Percentiles rank a stretch among this genome's conserved stretches.
These are phyloP conservation scores for Phoenix dactylifera DNA, from an alignment of 176 grass and related monocot genomes.

Conservation along the genomic window DNA sequence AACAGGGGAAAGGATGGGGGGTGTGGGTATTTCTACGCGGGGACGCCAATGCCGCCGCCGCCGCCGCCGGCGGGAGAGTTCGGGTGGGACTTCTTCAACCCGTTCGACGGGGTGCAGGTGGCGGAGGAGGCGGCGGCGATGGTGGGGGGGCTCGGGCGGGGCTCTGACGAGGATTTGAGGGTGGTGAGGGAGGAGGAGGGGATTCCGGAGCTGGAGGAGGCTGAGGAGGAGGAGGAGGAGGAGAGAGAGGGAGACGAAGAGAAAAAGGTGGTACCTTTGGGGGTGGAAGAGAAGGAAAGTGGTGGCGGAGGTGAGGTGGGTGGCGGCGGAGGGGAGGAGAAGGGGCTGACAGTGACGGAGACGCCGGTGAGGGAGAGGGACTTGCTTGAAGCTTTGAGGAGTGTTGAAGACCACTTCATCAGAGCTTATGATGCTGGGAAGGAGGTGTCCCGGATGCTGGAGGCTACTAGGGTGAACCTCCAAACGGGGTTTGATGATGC, in stretches of 20 bases:
- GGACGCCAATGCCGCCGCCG: constrained; percentile 31
- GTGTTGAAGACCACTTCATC: constrained; percentile 72
- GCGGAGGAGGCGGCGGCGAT: constrained; percentile 18
- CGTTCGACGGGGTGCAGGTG: constrained; percentile 61
- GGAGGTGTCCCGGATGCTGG: constrained; percentile 83
- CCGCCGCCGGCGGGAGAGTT: constrained; percentile 24
- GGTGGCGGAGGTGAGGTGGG: neutral
- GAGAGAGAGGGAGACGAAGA: neutral
- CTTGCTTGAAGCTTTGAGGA: constrained; percentile 67
- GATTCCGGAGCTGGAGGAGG: constrained; percentile 91
- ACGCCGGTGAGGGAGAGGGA: constrained; percentile 39
- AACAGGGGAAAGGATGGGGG: constrained; percentile 31
- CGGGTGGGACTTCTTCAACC: constrained; percentile 96
- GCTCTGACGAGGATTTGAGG: constrained; percentile 66
- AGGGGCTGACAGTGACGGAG: constrained; percentile 42
- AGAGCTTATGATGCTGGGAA: constrained; percentile 60
- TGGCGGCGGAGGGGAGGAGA: constrained; percentile 12
- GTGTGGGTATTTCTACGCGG: constrained; percentile 61
- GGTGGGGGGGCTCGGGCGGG: constrained; percentile 3
- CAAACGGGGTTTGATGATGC: constrained; percentile 37
- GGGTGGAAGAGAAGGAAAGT: neutral
- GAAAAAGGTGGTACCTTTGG: neutral
- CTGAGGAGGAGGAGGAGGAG: constrained; percentile 34
- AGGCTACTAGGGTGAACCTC: constrained; percentile 31
- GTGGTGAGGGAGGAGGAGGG: constrained; percentile 73